These are phyloP conservation scores for Penstemon newberryi DNA, from an alignment of 257 asterid genomes.

Conservation along the genomic window DNA sequence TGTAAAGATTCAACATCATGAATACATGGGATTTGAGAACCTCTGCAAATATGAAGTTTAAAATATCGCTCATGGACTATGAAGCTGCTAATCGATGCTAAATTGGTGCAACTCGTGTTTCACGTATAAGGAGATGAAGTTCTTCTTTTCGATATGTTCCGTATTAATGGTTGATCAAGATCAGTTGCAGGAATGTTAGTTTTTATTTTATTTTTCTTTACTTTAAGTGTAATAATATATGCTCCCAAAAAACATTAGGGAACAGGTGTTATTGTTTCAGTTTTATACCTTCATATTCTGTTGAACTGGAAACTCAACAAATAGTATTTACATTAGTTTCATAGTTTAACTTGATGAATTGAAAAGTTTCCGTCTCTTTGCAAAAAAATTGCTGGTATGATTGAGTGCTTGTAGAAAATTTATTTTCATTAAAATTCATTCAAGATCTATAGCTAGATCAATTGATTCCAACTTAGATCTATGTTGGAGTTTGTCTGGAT, in stretches of 20 bases:
- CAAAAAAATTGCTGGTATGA: neutral
- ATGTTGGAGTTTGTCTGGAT: no score
- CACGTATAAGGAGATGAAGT: neutral
- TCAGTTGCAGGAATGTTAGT: constrained; percentile 4
- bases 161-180: constrained; percentile 6
- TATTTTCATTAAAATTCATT: neutral
- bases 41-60: constrained; percentile 63
- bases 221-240: neutral
- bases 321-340: neutral
- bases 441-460: neutral
- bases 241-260: constrained; percentile 10
- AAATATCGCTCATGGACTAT: neutral
- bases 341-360: neutral
- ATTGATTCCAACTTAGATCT: no score
- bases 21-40: constrained; percentile 90
- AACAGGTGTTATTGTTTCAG: neutral
- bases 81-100: no score
- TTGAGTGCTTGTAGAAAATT: neutral
- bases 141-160: constrained; percentile 18
- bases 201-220: neutral
- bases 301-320: constrained; percentile 2
- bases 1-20: constrained; percentile 59
- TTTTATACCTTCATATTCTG: neutral
- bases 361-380: neutral
- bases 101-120: neutral